Evolutionary conservation across 1,284 basidiomycete genomes (phyloP), one percentile per base, ranked within the genome.

Genomic region (Apiotrichum laibachii): DNA sequence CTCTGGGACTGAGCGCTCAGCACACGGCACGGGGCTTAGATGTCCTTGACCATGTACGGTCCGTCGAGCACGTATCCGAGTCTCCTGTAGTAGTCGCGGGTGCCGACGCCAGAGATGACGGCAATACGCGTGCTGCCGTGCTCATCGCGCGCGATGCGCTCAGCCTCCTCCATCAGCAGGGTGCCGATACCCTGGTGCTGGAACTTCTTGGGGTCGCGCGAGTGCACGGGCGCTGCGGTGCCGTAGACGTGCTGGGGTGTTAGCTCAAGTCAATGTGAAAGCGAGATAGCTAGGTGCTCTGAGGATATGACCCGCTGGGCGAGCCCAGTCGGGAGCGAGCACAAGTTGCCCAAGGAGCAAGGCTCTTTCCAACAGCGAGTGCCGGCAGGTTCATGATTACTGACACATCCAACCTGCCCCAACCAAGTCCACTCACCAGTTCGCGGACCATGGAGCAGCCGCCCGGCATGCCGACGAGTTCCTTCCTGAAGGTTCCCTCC

Each of bases 121-220:
- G 91, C 96, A 40, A 99, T 80, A 79, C 76, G 63, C 5, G 75
- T 75, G 75, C 92, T 96, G 2, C 91, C 94, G 75, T 99, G 96
- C 75, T 99, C 96, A 70, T 98, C 95, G 63, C 88, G 82, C n/a
- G 96, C 93, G 79, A 99, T 99, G 63, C 92, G 84, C 78, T 99
- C 96, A 1, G 96, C 96, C 80, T 99, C 95, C 77, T 99, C 96
- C 96, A 99, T 99, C 60, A 99, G 80, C 61, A 99, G 76, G 31
- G 93, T 98, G 21, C 96, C 96, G 73, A 99, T 98, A 11, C 96
- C 96, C 84, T 94, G 91, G 78, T 97, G 93, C 75, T 97, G 93
- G 82, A 97, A 97, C 78, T 96, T 96, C 50, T 93, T 97, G 18
- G 96, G 96, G 78, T 99, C 95, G 52, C 96, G 84, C 55, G 90